Evolutionary conservation across 805 yeast species (phyloP), one percentile per base, ranked within the genome.

Genomic region (Candida koratica): DNA sequence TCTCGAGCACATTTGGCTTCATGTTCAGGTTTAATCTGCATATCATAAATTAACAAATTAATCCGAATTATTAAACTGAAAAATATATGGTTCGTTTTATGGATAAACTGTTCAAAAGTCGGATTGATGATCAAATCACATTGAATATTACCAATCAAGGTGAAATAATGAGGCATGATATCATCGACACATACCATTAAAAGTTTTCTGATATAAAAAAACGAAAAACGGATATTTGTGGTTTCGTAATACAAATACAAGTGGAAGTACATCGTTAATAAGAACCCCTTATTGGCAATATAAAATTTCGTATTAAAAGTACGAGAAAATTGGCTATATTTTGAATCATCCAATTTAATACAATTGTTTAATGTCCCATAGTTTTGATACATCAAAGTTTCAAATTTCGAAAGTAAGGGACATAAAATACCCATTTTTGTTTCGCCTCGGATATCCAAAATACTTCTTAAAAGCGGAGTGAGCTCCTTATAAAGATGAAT

Each of bases 121-220:
- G 69, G 75, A 32, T 58, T 69, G 33, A 64, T 43, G 23, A 58
- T 44, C 39, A 58, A 40, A 51, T 63, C 73, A 51, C 64, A 62
- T 6, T 68, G 69, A 28, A 46, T 36, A 28, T 49, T 45, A 14
- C 54, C 61, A 27, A 67, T 39, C n/a, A 69, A 36, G 8, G 55
- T 58, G 36, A 56, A 47, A 41, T 65, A 69, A 37, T 58, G 52
- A 1, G 67, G 53, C 48, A 61, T 52, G n/a, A 67, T 38, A 37
- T 62, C 66, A 18, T 50, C 47, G 20, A 58, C 51, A 4, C 61
- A 37, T 8, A 54, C 48, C 9, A 44, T 39, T 12, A 66, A 14
- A 2, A 64, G 46, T 44, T 65, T 67, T 34, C 60, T 60, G 33
- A 62, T 29, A 35, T 70, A 62, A 41, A 53, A 67, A 34, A 53